These are phyloP conservation scores for Hebeloma cylindrosporum DNA, from an alignment of 768 basidiomycete species.

Conservation along the genomic window DNA sequence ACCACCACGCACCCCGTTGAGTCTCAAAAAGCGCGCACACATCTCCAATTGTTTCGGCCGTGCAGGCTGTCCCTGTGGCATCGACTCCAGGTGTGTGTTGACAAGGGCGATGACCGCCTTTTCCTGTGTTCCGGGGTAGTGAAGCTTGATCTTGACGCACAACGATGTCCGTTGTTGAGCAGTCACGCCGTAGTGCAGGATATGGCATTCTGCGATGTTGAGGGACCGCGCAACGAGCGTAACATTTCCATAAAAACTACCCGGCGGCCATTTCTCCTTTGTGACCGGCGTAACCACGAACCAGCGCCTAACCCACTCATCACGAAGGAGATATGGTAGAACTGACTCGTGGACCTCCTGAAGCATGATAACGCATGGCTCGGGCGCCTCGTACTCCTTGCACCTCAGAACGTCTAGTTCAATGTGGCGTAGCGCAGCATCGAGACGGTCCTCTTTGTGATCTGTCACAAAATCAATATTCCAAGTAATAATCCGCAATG, in stretches of 20 bases:
- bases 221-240: conserved; percentile 65
- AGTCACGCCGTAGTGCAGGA: conserved; percentile 54
- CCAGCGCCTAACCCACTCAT: conserved; percentile 62
- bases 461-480: conserved; percentile 57
- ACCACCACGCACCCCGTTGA: conserved; percentile 51
- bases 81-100: conserved; percentile 77
- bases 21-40: conserved; percentile 50
- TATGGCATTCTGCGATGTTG: conserved; percentile 46
- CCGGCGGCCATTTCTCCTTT: conserved; percentile 52
- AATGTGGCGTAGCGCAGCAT: conserved; percentile 52
- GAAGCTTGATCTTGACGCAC: conserved; percentile 29
- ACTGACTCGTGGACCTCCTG: conserved; percentile 60
- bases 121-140: conserved; percentile 21
- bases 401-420: conserved; percentile 51
- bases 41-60: conserved; percentile 53
- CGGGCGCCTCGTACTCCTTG: conserved; percentile 44
- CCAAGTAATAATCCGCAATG: conserved; percentile 65
- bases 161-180: conserved; percentile 55
- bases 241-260: conserved; percentile 59
- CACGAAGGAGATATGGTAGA: conserved; percentile 47
- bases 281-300: conserved; percentile 60
- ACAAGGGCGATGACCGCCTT: conserved; percentile 56
- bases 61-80: conserved; percentile 41
- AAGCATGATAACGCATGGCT: conserved; percentile 63
- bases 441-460: conserved; percentile 43